A percentile compares a stretch with the other conserved stretches of the same genome.
Conservation (phyloP, 306 rosid genomes). For the Dalbergia cochinchinensis region DNA sequence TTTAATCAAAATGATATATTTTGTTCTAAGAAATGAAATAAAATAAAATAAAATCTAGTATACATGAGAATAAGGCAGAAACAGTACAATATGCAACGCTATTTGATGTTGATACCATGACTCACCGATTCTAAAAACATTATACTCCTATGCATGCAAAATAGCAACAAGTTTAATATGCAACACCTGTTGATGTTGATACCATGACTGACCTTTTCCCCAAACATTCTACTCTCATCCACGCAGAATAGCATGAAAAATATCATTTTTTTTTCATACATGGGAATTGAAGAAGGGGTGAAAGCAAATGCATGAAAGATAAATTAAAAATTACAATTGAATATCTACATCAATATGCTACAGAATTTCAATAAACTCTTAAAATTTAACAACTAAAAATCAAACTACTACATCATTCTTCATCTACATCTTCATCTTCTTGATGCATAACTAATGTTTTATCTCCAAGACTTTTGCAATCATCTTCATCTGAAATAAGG, state of each 20-base stretch:
- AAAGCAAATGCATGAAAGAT: too few species aligned
- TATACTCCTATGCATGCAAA: not conserved
- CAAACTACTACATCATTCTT: too few species aligned
- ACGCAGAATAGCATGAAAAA: not conserved
- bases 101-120: not conserved
- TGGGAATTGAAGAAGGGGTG: too few species aligned
- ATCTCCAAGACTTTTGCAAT: too few species aligned
- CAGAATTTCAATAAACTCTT: too few species aligned
- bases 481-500: too few species aligned
- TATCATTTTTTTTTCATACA: too few species aligned
- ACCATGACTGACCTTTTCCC: not conserved
- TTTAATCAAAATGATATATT: conserved; percentile 11
- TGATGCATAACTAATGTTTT: too few species aligned
- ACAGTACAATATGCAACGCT: not conserved
- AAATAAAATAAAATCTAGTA: not conserved
- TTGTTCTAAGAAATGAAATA: not conserved
- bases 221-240: not conserved
- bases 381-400: too few species aligned
- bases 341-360: too few species aligned
- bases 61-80: not conserved
- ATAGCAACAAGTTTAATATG: not conserved
- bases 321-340: too few species aligned
- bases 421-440: too few species aligned
- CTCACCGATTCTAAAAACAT: not conserved
- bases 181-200: not conserved